Evolutionary conservation across 331 rosid species (phyloP).

Genomic region (Malus hybrid): DNA sequence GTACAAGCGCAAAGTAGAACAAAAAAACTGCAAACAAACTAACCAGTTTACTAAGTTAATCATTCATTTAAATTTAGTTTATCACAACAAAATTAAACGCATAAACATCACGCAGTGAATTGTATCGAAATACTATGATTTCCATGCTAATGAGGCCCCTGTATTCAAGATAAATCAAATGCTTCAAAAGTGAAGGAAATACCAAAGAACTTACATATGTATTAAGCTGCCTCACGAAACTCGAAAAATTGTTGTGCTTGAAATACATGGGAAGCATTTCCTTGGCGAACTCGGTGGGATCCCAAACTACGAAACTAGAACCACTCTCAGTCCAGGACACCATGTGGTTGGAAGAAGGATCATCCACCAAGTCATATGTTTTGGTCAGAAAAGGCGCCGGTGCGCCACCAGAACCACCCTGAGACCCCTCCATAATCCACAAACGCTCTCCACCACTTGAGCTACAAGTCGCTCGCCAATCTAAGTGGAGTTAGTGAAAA

Average conservation of each 20-base stretch:
- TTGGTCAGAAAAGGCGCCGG: conserved; percentile 49
- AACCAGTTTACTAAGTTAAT: background rate
- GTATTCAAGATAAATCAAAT: background rate
- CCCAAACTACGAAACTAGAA: conserved; percentile 43
- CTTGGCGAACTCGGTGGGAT: conserved; percentile 37
- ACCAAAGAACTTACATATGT: conserved; percentile 30
- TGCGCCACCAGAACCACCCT: conserved; percentile 25
- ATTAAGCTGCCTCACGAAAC: conserved; percentile 41
- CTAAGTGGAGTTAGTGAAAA: background rate
- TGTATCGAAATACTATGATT: too few species aligned
- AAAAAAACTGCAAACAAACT: background rate
- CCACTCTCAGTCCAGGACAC: conserved; percentile 44
- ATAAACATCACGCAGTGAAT: background rate
- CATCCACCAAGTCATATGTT: conserved; percentile 49
- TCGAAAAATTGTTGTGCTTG: conserved; percentile 50
- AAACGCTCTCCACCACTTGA: too few species aligned
- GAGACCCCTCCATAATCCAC: conserved; percentile 22
- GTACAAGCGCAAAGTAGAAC: background rate
- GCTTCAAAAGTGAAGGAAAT: background rate
- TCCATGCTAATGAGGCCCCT: too few species aligned
- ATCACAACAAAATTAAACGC: background rate
- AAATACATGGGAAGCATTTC: conserved; percentile 43
- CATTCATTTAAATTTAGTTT: background rate
- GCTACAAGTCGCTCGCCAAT: too few species aligned
- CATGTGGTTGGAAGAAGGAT: conserved; percentile 22